Evolutionary conservation across 1,284 basidiomycete species (phyloP).

Genomic region (Trichosporon coremiiforme): DNA sequence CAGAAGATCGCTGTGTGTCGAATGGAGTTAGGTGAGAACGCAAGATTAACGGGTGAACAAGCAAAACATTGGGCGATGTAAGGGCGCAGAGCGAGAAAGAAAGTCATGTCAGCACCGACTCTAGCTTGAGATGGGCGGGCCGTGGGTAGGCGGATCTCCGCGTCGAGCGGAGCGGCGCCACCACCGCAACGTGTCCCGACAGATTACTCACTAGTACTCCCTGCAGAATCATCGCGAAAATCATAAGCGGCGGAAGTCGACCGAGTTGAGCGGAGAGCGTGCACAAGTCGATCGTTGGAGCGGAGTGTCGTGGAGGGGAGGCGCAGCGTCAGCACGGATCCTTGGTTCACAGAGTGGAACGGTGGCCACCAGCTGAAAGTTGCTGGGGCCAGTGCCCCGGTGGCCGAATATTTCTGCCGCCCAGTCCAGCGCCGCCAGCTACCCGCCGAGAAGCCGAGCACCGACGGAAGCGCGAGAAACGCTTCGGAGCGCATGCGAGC

Average conservation of each 20-base stretch:
- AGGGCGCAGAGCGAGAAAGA: not conserved
- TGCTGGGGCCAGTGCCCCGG: not conserved
- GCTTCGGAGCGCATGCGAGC: not conserved
- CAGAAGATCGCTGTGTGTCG: constrained; percentile 65
- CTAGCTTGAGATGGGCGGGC: not conserved
- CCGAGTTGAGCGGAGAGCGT: constrained; percentile 2
- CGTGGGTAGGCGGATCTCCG: not conserved
- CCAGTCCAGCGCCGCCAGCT: not conserved
- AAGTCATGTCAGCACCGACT: constrained; percentile 19
- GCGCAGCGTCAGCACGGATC: constrained; percentile 21
- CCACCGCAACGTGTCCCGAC: not conserved
- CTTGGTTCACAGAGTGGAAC: not conserved
- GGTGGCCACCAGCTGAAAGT: not conserved
- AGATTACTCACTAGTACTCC: constrained; percentile 68
- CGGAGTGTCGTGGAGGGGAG: not conserved
- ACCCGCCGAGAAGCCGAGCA: not conserved
- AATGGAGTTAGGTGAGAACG: constrained; percentile 24
- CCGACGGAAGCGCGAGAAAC: not conserved
- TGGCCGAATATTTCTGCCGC: constrained; percentile 11
- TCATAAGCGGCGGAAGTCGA: not conserved
- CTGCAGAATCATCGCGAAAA: constrained; percentile 55
- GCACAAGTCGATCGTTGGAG: not conserved
- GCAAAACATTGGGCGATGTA: not conserved
- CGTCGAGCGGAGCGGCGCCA: not conserved
- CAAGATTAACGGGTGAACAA: not conserved